Evolutionary conservation across 495 filamentous ascomycete genomes (phyloP).

Genomic region (Aspergillus haitiensis): DNA sequence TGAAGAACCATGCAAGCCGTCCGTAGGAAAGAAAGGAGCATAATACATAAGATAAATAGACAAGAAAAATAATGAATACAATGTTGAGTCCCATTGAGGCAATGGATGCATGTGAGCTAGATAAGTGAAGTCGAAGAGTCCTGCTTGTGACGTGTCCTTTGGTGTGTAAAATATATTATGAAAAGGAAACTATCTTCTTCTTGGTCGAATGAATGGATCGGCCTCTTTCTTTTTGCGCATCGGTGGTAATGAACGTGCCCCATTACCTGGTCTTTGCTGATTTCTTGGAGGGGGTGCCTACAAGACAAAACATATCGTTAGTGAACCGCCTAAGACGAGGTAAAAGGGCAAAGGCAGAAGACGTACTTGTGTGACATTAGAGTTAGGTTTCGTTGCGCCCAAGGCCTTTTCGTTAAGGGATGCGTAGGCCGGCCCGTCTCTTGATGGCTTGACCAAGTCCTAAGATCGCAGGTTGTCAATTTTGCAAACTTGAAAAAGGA

Average conservation of each 20-base stretch:
- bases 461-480: slow-evolving; percentile 17
- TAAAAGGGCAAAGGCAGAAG: slow-evolving; percentile 1
- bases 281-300: slow-evolving; percentile 20
- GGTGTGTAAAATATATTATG: not conserved
- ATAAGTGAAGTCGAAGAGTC: not conserved
- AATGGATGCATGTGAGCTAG: not conserved
- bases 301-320: slow-evolving; percentile 16
- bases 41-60: slow-evolving; percentile 1
- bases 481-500: not conserved
- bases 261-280: slow-evolving; percentile 23
- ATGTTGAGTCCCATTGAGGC: not conserved
- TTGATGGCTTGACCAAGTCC: slow-evolving; percentile 43
- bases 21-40: not conserved
- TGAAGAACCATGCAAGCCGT: too few relatives aligned
- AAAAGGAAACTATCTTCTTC: slow-evolving; percentile 32
- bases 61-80: slow-evolving; percentile 7
- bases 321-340: not conserved
- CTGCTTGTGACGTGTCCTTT: not conserved
- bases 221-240: slow-evolving; percentile 50
- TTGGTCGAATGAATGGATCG: slow-evolving; percentile 56
- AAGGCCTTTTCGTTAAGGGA: slow-evolving; percentile 20
- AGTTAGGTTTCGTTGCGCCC: slow-evolving; percentile 17
- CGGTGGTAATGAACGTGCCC: slow-evolving; percentile 34
- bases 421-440: slow-evolving; percentile 37
- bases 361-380: slow-evolving; percentile 29